Evolutionary conservation across 2,329 filamentous ascomycete species (phyloP).

Genomic region (Colletotrichum tanaceti): DNA sequence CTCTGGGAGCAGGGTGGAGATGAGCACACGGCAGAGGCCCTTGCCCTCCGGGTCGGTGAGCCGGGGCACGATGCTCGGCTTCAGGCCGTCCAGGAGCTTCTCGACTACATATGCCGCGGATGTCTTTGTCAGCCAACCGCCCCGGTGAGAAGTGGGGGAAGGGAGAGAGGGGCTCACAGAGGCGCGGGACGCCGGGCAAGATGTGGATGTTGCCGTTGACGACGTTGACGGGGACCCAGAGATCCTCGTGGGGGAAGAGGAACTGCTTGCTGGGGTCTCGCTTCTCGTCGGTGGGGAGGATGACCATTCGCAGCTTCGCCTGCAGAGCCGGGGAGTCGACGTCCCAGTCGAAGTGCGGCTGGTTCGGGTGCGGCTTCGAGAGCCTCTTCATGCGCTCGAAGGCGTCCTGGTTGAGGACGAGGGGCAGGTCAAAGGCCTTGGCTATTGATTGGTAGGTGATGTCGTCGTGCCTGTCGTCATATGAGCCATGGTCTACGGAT

Average conservation of each 20-base stretch:
- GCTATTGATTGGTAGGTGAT: conserved; percentile 97
- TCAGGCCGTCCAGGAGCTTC: conserved; percentile 79
- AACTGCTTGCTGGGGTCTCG: conserved; percentile 76
- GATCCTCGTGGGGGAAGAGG: conserved; percentile 80
- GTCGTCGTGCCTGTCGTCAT: conserved; percentile 82
- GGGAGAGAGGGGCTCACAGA: conserved; percentile 65
- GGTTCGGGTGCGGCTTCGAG: conserved; percentile 77
- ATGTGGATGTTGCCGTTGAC: conserved; percentile 96
- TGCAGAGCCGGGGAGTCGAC: conserved; percentile 79
- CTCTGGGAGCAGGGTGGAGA: conserved; percentile 89
- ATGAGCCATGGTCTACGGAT: conserved; percentile 21
- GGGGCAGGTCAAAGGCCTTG: conserved; percentile 82
- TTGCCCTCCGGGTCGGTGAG: conserved; percentile 84
- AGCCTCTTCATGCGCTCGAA: conserved; percentile 86
- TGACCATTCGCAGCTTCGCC: conserved; percentile 91
- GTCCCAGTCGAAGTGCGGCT: conserved; percentile 86
- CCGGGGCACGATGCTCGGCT: conserved; percentile 75
- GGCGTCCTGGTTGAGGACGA: conserved; percentile 81
- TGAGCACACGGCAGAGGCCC: conserved; percentile 80
- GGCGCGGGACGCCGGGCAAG: conserved; percentile 85
- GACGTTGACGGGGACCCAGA: conserved; percentile 91
- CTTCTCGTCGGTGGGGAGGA: conserved; percentile 80
- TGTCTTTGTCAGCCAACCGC: conserved; percentile 24
- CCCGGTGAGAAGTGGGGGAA: no score
- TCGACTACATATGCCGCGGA: conserved; percentile 67